Conservation (phyloP, 495 filamentous ascomycete species). For the Aspergillus taichungensis region DNA sequence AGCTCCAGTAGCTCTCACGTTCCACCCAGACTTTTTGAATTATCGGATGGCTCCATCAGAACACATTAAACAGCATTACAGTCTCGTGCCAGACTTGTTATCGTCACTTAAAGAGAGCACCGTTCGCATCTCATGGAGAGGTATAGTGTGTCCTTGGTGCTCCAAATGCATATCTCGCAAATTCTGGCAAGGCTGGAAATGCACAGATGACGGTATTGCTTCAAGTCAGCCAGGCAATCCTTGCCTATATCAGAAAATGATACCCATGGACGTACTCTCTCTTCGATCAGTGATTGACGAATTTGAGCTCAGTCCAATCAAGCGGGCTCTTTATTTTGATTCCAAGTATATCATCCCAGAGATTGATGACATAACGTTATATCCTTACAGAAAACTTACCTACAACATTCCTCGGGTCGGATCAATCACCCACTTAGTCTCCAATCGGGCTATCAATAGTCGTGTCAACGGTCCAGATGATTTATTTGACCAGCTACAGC, state of each 20-base stretch:
- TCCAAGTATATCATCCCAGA: slow-evolving; percentile 7
- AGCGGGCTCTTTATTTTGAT: slow-evolving; percentile 15
- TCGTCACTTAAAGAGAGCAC: slow-evolving; percentile 23
- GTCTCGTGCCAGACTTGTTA: slow-evolving; percentile 29
- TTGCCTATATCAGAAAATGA: slow-evolving; percentile 38
- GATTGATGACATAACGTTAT: slow-evolving; percentile 10
- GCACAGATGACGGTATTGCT: slow-evolving; percentile 20
- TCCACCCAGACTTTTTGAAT: slow-evolving; percentile 50
- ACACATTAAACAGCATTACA: slow-evolving; percentile 26
- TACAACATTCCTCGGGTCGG: slow-evolving; percentile 41
- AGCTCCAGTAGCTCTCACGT: slow-evolving; percentile 34
- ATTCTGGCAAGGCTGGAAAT: slow-evolving; percentile 59
- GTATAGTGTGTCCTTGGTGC: slow-evolving; percentile 69
- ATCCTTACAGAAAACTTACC: slow-evolving; percentile 18
- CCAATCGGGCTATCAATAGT: slow-evolving; percentile 42
- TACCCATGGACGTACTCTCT: slow-evolving; percentile 28
- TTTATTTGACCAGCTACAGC: slow-evolving; percentile 55
- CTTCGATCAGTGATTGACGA: slow-evolving; percentile 26
- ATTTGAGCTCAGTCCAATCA: slow-evolving; percentile 18
- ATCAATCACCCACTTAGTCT: slow-evolving; percentile 52
- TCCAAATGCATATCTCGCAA: slow-evolving; percentile 51
- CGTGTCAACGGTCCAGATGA: slow-evolving; percentile 50
- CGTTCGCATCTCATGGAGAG: slow-evolving; percentile 42
- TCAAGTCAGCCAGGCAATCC: slow-evolving; percentile 15
- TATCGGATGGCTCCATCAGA: slow-evolving; percentile 28